Base-by-base conservation (phyloP, 2,329 filamentous ascomycete species). In the Ophiostoma novo-ulmi region DNA sequence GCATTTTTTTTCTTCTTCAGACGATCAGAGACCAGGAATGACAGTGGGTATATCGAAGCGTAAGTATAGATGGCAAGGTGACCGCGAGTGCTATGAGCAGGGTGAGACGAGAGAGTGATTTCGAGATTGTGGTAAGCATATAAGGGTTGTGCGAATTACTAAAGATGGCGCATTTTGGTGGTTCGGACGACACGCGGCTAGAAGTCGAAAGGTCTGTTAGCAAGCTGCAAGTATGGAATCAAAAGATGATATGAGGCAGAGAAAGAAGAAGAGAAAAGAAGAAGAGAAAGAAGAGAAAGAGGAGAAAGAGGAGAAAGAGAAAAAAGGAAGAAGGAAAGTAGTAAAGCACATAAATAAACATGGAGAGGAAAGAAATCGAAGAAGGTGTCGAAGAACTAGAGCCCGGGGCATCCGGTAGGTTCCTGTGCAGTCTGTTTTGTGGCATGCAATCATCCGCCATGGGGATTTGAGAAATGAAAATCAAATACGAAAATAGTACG, bases 131-230 rank as follows among this genome's bases (percentile, higher is more conserved):
- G 63, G 10, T 20, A 22, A 10, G 41, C 7, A n/a, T n/a, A 64
- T 36, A 36, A 36, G 26, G 63, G n/a, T 39, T 38, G 61, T 64
- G 31, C 31, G 20, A 38, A 13, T 64, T 35, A 26, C 63, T 65
- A 65, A 65, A 41, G 36, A 65, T 65, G 63, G 26, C 63, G 63
- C 63, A 65, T 65, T 65, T 65, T 39, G 63, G 20, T 35, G 35
- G 36, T 39, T 65, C 35, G 14, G 36, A 39, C 36, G 63, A 65
- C 63, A 39, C 20, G 20, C 20, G 63, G 63, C 35, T 65, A 13
- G 35, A 38, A 6, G 63, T 65, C n/a, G 35, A 39, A 10, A 13
- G n/a, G 63, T 20, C 36, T 8, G 31, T 39, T 10, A 39, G 36
- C 35, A 39, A 22, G 20, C 11, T 41, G 63, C 11, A 3, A 36